These are phyloP conservation scores for Kwoniella bestiolae DNA, from an alignment of 768 basidiomycete species.

Conservation along the genomic window DNA sequence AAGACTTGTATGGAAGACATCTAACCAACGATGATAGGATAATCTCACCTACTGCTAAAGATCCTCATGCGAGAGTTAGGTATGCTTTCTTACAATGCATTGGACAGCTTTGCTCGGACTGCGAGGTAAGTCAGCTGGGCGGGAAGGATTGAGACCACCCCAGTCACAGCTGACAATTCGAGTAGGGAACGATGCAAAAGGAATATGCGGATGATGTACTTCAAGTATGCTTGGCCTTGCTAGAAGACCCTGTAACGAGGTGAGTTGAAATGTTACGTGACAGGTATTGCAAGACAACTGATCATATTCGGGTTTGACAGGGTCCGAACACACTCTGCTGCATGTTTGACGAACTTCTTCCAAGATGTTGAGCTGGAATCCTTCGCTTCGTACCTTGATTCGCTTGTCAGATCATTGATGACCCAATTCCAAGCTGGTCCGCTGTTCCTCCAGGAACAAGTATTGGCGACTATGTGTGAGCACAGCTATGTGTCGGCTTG, in stretches of 20 bases:
- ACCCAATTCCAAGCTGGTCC: constrained; percentile 24
- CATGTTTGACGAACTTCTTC: constrained; percentile 88
- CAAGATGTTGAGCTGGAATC: constrained; percentile 78
- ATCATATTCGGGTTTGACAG: constrained; percentile 60
- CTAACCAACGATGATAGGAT: constrained; percentile 24
- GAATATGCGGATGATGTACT: constrained; percentile 72
- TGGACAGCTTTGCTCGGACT: constrained; percentile 85
- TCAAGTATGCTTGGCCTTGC: constrained; percentile 69
- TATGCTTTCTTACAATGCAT: constrained; percentile 79
- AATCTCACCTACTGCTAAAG: constrained; percentile 69
- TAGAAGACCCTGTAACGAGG: constrained; percentile 77
- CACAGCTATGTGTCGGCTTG: neutral
- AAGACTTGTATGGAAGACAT: neutral
- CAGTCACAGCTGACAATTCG: neutral
- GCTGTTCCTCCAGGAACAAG: constrained; percentile 81
- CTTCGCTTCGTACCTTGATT: constrained; percentile 76
- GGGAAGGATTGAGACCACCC: neutral
- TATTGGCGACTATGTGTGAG: constrained; percentile 70
- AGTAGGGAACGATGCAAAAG: constrained; percentile 76
- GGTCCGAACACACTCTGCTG: constrained; percentile 83
- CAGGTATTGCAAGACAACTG: too few relatives aligned
- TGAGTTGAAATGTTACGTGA: too few relatives aligned
- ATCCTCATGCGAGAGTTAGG: constrained; percentile 74
- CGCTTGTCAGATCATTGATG: constrained; percentile 71
- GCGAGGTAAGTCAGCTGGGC: constrained; percentile 65